phyloP scores from a whole-genome alignment of 345 rosid genomes.

The Atalantia buxifolia region DNA sequence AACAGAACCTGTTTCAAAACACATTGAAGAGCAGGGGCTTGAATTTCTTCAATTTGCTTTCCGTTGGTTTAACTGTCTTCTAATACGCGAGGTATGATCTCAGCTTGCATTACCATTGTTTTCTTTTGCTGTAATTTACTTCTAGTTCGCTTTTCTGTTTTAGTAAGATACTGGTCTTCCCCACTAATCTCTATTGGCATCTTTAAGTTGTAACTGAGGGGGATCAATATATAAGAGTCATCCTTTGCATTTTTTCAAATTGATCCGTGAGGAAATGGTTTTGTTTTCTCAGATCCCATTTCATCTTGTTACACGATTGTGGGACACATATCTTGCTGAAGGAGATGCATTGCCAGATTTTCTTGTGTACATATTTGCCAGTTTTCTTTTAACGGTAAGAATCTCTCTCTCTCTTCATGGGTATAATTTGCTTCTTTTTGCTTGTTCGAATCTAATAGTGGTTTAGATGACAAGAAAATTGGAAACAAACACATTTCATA shows the following conservation, averaged over 20 bases:
- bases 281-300: conserved; percentile 69
- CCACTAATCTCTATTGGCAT: neutral
- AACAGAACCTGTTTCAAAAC: conserved; percentile 91
- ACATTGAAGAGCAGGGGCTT: conserved; percentile 96
- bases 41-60: conserved; percentile 98
- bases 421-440: neutral
- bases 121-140: neutral
- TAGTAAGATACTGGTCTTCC: neutral
- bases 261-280: conserved; percentile 11
- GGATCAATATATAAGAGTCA: neutral
- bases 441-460: neutral
- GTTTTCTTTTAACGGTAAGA: conserved; percentile 92
- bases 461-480: neutral
- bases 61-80: conserved; percentile 98
- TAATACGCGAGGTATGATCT: conserved; percentile 81
- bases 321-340: conserved; percentile 99
- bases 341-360: conserved; percentile 98
- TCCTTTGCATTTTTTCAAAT: neutral
- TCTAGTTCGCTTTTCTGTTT: neutral
- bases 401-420: neutral
- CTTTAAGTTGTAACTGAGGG: neutral
- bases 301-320: conserved; percentile 76
- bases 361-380: conserved; percentile 91
- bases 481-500: neutral
- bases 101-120: neutral